A percentile compares a stretch with the other conserved stretches of the same genome.
phyloP scores from a whole-genome alignment of 768 basidiomycete species.

The Tricholoma furcatifolium region DNA sequence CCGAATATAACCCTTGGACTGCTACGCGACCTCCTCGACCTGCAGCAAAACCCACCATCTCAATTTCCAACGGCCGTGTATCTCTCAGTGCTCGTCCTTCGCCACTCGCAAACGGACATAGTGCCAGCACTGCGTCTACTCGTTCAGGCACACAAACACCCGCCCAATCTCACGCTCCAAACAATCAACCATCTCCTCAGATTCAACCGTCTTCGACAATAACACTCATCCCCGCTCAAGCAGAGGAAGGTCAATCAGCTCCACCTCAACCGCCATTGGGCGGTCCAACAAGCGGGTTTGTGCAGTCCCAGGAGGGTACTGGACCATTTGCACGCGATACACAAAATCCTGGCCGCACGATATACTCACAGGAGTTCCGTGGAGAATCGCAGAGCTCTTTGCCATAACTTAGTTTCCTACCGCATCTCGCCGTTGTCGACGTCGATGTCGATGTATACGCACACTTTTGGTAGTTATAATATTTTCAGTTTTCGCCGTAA shows the following conservation, averaged over 20 bases:
- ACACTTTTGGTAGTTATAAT: constrained; percentile 3
- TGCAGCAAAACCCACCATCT: constrained; percentile 14
- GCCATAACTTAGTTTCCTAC: neutral
- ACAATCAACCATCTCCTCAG: constrained; percentile 14
- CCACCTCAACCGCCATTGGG: constrained; percentile 29
- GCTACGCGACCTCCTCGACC: constrained; percentile 13
- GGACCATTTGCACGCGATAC: constrained; percentile 37
- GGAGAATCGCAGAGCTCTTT: constrained; percentile 11
- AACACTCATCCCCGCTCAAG: constrained; percentile 18
- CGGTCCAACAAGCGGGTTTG: constrained; percentile 50
- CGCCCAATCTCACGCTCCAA: constrained; percentile 17
- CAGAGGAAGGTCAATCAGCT: constrained; percentile 27
- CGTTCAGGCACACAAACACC: constrained; percentile 23
- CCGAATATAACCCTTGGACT: constrained; percentile 14
- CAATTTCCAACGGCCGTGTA: constrained; percentile 15
- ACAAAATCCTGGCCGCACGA: constrained; percentile 60
- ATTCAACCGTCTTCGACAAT: constrained; percentile 14
- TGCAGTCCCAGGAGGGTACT: constrained; percentile 34
- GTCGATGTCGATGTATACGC: constrained; percentile 1
- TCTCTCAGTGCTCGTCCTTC: constrained; percentile 21
- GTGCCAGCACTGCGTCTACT: constrained; percentile 13
- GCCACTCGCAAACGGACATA: constrained; percentile 24
- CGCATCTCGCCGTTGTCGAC: neutral
- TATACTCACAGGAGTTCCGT: constrained; percentile 48
- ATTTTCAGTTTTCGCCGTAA: constrained; percentile 13